These are phyloP conservation scores for Rhytidhysteron rufulum DNA, from an alignment of 2,329 filamentous ascomycete genomes.

Conservation along the genomic window DNA sequence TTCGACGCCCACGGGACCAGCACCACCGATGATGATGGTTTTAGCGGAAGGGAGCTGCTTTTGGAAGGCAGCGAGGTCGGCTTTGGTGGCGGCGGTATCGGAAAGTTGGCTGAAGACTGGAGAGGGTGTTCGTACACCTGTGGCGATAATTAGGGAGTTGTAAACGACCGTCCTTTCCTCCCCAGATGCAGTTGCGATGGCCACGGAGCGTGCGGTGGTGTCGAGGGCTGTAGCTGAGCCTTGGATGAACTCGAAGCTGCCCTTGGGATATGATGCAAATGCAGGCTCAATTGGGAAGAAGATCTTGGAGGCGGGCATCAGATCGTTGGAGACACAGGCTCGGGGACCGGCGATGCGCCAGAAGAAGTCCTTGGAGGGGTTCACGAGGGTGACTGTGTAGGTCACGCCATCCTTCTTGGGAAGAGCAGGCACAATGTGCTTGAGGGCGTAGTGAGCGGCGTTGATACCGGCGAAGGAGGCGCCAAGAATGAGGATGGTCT, in stretches of 20 bases:
- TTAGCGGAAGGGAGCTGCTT: slow-evolving; percentile 35
- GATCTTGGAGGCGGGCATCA: slow-evolving; percentile 46
- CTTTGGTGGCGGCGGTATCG: slow-evolving; percentile 27
- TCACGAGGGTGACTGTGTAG: slow-evolving; percentile 54
- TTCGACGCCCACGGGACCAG: slow-evolving; percentile 48
- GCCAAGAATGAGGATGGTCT: slow-evolving; percentile 33
- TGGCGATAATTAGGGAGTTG: slow-evolving; percentile 55
- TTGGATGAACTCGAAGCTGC: slow-evolving; percentile 49
- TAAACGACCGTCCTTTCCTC: slow-evolving; percentile 39
- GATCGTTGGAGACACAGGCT: slow-evolving; percentile 46
- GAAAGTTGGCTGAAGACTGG: slow-evolving; percentile 43
- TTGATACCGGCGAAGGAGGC: slow-evolving; percentile 25
- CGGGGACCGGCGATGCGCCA: slow-evolving; percentile 53
- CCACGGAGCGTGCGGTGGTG: slow-evolving; percentile 40
- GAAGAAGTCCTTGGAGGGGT: slow-evolving; percentile 52
- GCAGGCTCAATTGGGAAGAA: slow-evolving; percentile 47
- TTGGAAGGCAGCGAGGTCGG: slow-evolving; percentile 19
- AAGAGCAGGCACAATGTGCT: slow-evolving; percentile 31
- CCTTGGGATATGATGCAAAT: slow-evolving; percentile 49
- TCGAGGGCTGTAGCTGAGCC: slow-evolving; percentile 49
- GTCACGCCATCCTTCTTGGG: slow-evolving; percentile 24
- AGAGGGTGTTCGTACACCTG: slow-evolving; percentile 47
- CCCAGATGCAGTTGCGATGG: slow-evolving; percentile 28
- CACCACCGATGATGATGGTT: slow-evolving; percentile 46
- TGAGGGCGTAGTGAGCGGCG: slow-evolving; percentile 32